A percentile compares a stretch with the other conserved stretches of the same genome.
Conservation (phyloP, 1,284 basidiomycete species). For the Sporisorium reilianum region DNA sequence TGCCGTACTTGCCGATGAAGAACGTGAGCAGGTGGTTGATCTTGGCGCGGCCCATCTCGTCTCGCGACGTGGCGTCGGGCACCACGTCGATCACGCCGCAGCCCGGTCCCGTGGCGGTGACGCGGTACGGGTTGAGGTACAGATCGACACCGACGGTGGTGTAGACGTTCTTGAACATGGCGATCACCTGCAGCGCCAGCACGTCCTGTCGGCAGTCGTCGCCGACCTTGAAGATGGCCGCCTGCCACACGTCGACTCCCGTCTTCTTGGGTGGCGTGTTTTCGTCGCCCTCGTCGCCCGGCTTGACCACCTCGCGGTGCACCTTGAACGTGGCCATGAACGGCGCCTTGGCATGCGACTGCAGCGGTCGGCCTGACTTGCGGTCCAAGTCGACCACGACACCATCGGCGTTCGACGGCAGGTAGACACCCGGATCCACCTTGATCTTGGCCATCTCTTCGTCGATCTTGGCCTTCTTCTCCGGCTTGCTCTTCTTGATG, state of each 20-base stretch:
- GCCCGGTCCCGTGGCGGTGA: constrained; percentile 97
- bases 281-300: constrained; percentile 46
- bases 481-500: constrained; percentile 93
- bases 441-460: constrained; percentile 98
- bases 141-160: constrained; percentile 85
- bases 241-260: constrained; percentile 84
- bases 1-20: constrained; percentile 94
- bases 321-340: constrained; percentile 99
- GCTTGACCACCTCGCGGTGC: constrained; percentile 71
- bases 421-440: constrained; percentile 92
- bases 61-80: constrained; percentile 95
- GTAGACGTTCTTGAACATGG: constrained; percentile 99
- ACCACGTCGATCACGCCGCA: constrained; percentile 99
- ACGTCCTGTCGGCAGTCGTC: constrained; percentile 99
- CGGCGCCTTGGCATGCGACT: constrained; percentile 98
- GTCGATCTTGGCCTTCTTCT: constrained; percentile 99
- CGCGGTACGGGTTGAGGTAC: constrained; percentile 95
- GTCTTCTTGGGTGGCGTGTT: constrained; percentile 40
- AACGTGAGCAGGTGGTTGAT: constrained; percentile 95
- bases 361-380: constrained; percentile 92
- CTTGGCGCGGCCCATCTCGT: constrained; percentile 99
- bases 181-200: constrained; percentile 94
- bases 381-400: constrained; percentile 96
- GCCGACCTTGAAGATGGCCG: constrained; percentile 99
- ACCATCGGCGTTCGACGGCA: constrained; percentile 97